A percentile compares a stretch with the other conserved stretches of the same genome.
phyloP scores from a whole-genome alignment of 2,329 filamentous ascomycete species.

The Penicillium freii region DNA sequence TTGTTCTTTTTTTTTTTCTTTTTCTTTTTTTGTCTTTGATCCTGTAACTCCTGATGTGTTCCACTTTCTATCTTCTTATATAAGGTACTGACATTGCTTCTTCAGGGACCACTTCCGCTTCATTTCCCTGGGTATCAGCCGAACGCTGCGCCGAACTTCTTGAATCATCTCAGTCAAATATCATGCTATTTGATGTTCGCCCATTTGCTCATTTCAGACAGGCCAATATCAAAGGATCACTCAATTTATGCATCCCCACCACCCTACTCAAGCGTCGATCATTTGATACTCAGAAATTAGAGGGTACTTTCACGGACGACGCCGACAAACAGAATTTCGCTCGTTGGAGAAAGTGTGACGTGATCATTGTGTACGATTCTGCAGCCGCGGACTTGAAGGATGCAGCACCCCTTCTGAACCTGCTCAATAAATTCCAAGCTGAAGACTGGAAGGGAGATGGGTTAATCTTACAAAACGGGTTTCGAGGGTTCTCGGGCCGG shows the following conservation, averaged over 20 bases:
- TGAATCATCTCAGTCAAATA: slow-evolving; percentile 48
- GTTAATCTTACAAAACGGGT: slow-evolving; percentile 78
- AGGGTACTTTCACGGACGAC: slow-evolving; percentile 77
- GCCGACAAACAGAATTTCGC: slow-evolving; percentile 70
- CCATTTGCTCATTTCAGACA: slow-evolving; percentile 78
- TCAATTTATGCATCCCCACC: slow-evolving; percentile 93
- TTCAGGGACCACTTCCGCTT: slow-evolving; percentile 1
- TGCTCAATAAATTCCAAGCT: slow-evolving; percentile 85
- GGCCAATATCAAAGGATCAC: slow-evolving; percentile 71
- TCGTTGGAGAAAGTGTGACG: slow-evolving; percentile 69
- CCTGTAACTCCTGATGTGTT: not conserved
- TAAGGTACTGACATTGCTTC: slow-evolving; percentile 6
- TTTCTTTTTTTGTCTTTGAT: not conserved
- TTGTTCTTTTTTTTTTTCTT: not conserved
- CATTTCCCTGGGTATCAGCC: slow-evolving; percentile 47
- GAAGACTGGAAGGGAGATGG: slow-evolving; percentile 76
- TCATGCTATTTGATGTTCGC: slow-evolving; percentile 79
- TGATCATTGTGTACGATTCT: slow-evolving; percentile 85
- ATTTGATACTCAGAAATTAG: slow-evolving; percentile 83
- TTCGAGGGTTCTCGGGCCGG: slow-evolving; percentile 66
- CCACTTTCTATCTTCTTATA: not conserved
- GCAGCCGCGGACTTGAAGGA: slow-evolving; percentile 76
- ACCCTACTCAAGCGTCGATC: slow-evolving; percentile 87
- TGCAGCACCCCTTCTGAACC: slow-evolving; percentile 75
- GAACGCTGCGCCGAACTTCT: slow-evolving; percentile 59